Base-by-base conservation (phyloP, 345 rosid species). In the Rubroshorea leprosula region DNA sequence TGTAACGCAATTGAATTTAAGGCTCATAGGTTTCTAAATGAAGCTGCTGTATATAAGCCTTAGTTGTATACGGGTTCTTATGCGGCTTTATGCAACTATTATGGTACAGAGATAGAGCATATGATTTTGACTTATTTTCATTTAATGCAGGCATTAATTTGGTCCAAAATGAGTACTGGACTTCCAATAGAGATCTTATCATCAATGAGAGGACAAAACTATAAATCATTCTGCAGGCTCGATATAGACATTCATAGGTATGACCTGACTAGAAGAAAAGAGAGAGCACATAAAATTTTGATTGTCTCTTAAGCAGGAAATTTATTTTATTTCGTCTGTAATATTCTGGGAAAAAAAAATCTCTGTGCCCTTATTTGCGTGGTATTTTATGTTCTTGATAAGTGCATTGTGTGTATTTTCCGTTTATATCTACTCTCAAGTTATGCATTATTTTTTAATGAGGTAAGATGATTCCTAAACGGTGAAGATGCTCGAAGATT, bases 111-210 rank as follows among this genome's bases (percentile, higher is more conserved):
- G 7, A 10, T 24, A 25, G 25, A 62, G 45, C 20, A 53, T 52
- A 12, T 49, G 46, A 59, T 31, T 39, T 67, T 55, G 21, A 18
- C 13, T 22, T 11, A n/a, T 15, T 52, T 63, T 35, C 23, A n/a
- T 22, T 56, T 66, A 60, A n/a, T 64, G 65, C 85, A 92, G 98
- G 98, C 98, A 21, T 72, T 89, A 68, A 92, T 92, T 69, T 92
- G 98, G 98, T 86, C 98, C 78, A 92, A 92, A 76, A 89, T 92
- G 98, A 92, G 98, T 56, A 92, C 96, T 53, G 98, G 96, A 20
- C 93, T 89, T 57, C 98, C 98, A 14, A 89, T 92, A 65, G 96
- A 86, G 66, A 92, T 92, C 67, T 78, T 86, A 16, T 92, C 96
- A 41, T 89, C 96, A 50, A 92, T 89, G 96, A 86, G 57, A 65